Evolutionary conservation across 805 yeast species (phyloP), one percentile per base, ranked within the genome.

Genomic region (Lipomyces yamadae): DNA sequence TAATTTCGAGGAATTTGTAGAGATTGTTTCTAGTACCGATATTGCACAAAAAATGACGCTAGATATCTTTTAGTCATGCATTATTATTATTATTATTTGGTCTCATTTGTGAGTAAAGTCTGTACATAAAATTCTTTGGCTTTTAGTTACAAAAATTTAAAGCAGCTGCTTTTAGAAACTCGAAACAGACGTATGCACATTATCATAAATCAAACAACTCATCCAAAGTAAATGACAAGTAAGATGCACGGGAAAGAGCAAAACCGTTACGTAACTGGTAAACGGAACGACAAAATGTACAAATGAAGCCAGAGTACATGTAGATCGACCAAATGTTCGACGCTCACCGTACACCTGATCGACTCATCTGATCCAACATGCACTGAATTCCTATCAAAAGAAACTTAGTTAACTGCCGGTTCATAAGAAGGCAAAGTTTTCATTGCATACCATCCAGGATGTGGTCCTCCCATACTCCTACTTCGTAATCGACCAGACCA

Each of bases 1-100:
- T 68, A 88, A 89, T 68, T 95, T 92, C 76, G 92, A 86, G 48
- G 99, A 95, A 81, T 95, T 95, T 78, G 86, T 86, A 72, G 83
- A 82, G 61, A 70, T 77, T 57, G 81, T 81, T 8, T 78, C 78
- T 58, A 76, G 74, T 55, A 75, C 81, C 11, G 73, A 60, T 62
- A 65, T 71, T 72, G 59, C 79, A 74, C 55, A 61, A 62, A 54
- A 72, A 56, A 64, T 77, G 76, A 69, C 78, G 73, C 24, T 65
- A 57, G 61, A 68, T 56, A 7, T 74, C 68, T 65, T 70, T 66
- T 35, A 72, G 72, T n/a, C 15, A 42, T 42, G 48, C 48, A 42
- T 42, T n/a, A 18, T 42, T 42, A 42, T 15, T 1, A 24, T 24
- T 24, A 24, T 24, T 24, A 24, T 24, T 24, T 24, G 24, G 24